These are phyloP conservation scores for Zygoascus bituminiphila DNA, from an alignment of 805 yeast species.

Conservation along the genomic window DNA sequence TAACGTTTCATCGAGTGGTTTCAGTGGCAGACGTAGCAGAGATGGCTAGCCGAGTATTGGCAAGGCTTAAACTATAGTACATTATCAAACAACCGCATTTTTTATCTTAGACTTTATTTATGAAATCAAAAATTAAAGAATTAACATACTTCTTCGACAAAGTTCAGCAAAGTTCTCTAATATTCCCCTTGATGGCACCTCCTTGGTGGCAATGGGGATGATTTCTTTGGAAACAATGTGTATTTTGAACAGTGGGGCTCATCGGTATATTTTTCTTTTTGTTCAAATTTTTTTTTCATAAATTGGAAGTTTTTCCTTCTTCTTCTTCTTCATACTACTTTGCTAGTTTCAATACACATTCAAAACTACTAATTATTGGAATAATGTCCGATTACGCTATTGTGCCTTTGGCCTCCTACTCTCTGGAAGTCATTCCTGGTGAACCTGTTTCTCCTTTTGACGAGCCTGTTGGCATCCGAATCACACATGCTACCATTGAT, in stretches of 20 bases:
- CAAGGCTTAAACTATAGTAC: neutral
- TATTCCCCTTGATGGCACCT: too few relatives aligned
- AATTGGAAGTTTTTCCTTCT: neutral
- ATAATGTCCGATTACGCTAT: constrained; percentile 1
- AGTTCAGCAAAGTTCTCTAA: too few relatives aligned
- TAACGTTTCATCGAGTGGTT: constrained; percentile 5
- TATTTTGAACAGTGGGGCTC: neutral
- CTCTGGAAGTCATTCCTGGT: constrained; percentile 79
- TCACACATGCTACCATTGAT: constrained; percentile 93
- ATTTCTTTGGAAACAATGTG: too few relatives aligned
- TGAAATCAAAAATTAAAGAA: too few relatives aligned
- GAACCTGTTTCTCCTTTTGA: constrained; percentile 81
- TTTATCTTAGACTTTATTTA: too few relatives aligned
- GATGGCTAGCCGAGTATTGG: constrained; percentile 6
- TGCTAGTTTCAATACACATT: neutral
- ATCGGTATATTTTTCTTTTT: neutral
- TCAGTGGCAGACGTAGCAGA: constrained; percentile 11
- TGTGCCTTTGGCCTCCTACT: constrained; percentile 74
- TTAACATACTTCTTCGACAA: too few relatives aligned
- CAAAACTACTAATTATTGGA: neutral
- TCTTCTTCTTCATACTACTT: neutral
- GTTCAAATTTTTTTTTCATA: neutral
- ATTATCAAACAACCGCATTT: too few relatives aligned
- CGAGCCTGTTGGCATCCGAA: constrained; percentile 66
- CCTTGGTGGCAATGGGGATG: too few relatives aligned